Evolutionary conservation across 176 grass and related monocot genomes (phyloP).

Genomic region (Carex parvula): DNA sequence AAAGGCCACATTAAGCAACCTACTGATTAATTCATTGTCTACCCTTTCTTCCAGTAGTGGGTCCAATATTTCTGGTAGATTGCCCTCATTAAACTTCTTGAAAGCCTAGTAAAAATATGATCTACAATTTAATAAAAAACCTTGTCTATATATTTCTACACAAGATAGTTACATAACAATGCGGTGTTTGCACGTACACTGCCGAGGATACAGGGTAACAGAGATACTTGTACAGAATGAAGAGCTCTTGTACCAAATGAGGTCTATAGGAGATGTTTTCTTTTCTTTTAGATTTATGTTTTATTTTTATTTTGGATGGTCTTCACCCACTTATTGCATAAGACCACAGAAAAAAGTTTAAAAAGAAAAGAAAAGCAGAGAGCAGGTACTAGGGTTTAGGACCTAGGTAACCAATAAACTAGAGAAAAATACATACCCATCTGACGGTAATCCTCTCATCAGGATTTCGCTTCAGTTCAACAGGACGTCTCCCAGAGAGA

Average conservation of each 20-base stretch:
- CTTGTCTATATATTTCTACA: not conserved
- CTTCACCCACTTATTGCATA: not conserved
- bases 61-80: slow-evolving; percentile 68
- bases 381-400: not conserved
- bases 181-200: not conserved
- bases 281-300: not conserved
- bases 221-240: not conserved
- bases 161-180: not conserved
- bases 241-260: not conserved
- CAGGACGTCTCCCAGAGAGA: slow-evolving; percentile 71
- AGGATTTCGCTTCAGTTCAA: slow-evolving; percentile 65
- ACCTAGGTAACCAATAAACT: not conserved
- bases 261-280: not conserved
- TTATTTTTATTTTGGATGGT: not conserved
- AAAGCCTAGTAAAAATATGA: slow-evolving; percentile 51
- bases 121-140: not conserved
- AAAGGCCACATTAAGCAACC: slow-evolving; percentile 65
- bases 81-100: slow-evolving; percentile 83
- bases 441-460: slow-evolving; percentile 91
- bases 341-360: not conserved
- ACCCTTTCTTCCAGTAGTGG: slow-evolving; percentile 65
- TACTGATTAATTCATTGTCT: slow-evolving; percentile 53
- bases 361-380: not conserved
- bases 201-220: not conserved
- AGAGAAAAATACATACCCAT: slow-evolving; percentile 64